phyloP scores from a whole-genome alignment of 2,329 filamentous ascomycete genomes.

The Diplodia seriata region DNA sequence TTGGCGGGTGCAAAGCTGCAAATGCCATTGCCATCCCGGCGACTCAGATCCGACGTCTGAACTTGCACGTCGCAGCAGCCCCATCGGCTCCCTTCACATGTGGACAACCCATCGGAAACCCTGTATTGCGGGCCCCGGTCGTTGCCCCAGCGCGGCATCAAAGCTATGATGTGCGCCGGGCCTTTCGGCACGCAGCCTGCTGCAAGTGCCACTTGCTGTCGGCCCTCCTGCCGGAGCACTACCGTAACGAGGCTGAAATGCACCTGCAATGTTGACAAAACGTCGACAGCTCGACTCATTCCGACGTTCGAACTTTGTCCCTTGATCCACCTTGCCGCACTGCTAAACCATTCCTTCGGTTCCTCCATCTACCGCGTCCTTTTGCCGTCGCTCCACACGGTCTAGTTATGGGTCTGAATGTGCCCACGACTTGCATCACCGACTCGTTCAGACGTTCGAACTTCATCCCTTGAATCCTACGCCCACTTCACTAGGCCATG shows the following conservation, averaged over 20 bases:
- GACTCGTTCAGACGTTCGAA: slow-evolving; percentile 20
- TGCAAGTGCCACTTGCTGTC: background rate
- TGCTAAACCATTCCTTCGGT: background rate
- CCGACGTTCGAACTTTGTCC: slow-evolving; percentile 1
- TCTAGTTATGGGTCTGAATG: background rate
- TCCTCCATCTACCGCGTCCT: background rate
- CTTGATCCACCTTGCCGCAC: background rate
- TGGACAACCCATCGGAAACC: background rate
- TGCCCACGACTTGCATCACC: background rate
- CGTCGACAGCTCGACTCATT: background rate
- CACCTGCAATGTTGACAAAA: background rate
- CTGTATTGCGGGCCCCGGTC: background rate
- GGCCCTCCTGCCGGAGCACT: slow-evolving; percentile 1
- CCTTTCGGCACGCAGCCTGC: background rate
- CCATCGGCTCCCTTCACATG: slow-evolving; percentile 10
- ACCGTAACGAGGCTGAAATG: slow-evolving; percentile 7
- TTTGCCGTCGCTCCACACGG: background rate
- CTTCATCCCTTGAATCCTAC: slow-evolving; percentile 6
- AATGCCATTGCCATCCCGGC: background rate
- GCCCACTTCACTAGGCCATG: background rate
- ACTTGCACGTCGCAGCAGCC: background rate
- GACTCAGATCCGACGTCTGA: slow-evolving; percentile 29
- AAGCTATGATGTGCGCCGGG: background rate
- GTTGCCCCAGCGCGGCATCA: background rate
- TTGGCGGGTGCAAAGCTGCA: slow-evolving; percentile 6